Base-by-base conservation (phyloP, 129 eudicot genomes). In the Silybum marianum region DNA sequence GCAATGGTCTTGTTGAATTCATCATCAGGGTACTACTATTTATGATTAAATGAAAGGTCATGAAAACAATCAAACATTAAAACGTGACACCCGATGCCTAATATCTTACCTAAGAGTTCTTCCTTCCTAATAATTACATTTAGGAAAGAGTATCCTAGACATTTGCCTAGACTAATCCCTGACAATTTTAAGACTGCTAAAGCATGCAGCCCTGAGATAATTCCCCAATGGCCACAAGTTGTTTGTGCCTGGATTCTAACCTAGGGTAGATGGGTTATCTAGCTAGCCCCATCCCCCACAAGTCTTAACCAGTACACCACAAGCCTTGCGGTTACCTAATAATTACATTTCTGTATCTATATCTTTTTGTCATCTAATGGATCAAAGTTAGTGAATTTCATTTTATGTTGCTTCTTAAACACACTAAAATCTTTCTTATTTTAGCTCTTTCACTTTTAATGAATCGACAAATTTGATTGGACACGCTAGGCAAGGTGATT, bases 361-460 rank as follows among this genome's bases (percentile, higher is more conserved):
- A 22, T 81, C 58, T n/a, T 65, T 65, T 81, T 69, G 44, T 21
- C 80, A 74, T 44, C 69, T 21, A 22, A 51, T 62, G 34, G 32
- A 16, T 34, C 36, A 6, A 39, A 39, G 5, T 80, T 32, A 60
- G 25, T 34, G 72, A 40, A 9, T 3, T 51, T 0, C 62, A 51
- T 16, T 51, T 51, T 51, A 18, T 7, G 19, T 51, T 40, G 3
- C 13, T 9, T 40, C 2, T 40, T 51, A 9, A 51, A n/a, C 62
- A 16, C 2, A 3, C 21, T 51, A 51, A 14, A 51, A 51, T 51
- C 62, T 51, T 51, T 16, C 21, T 42, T 42, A 73, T 73, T 23
- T 23, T 23, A 39, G 77, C 65, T 73, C 21, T 80, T 70, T 14
- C 12, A 25, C 10, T 24, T 24, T n/a, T 34, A 51, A 13, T 22